Conservation (phyloP, 306 rosid species). For the Cucurbita pepo region DNA sequence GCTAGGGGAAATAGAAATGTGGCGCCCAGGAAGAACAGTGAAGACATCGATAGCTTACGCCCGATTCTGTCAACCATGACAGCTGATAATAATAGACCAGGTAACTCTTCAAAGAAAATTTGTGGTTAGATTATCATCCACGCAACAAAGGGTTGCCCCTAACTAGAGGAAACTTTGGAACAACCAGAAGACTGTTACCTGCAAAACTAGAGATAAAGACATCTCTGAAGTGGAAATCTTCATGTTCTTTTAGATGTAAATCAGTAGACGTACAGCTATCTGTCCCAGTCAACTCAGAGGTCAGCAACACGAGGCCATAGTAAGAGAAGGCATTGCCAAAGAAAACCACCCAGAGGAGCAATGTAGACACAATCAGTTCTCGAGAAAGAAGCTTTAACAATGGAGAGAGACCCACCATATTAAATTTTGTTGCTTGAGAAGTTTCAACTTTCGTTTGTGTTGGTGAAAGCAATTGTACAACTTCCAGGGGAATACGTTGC, state of each 20-base stretch:
- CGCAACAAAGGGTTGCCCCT: background rate
- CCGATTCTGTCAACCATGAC: conserved; percentile 69
- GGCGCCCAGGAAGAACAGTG: conserved; percentile 66
- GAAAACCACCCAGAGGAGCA: conserved; percentile 84
- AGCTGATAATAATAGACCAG: conserved; percentile 77
- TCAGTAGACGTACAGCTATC: conserved; percentile 33
- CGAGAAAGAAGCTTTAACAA: conserved; percentile 58
- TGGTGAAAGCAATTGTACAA: conserved; percentile 34
- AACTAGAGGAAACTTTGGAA: conserved; percentile 1
- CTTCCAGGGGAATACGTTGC: conserved; percentile 37
- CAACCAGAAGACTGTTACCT: conserved; percentile 30
- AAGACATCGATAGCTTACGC: conserved; percentile 78
- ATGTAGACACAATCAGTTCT: conserved; percentile 50
- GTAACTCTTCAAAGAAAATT: conserved; percentile 54
- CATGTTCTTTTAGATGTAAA: conserved; percentile 26
- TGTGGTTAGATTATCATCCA: conserved; percentile 16
- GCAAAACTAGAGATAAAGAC: conserved; percentile 86
- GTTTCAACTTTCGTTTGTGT: conserved; percentile 15
- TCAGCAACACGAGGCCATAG: conserved; percentile 91
- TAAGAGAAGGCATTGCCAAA: conserved; percentile 92
- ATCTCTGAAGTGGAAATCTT: conserved; percentile 39
- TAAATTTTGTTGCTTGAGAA: conserved; percentile 21
- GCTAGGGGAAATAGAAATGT: conserved; percentile 64
- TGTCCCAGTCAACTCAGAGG: conserved; percentile 52
- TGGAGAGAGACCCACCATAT: conserved; percentile 39